Evolutionary conservation across 2,329 filamentous ascomycete genomes (phyloP), one percentile per base, ranked within the genome.

Genomic region (Calonectria honghensis): DNA sequence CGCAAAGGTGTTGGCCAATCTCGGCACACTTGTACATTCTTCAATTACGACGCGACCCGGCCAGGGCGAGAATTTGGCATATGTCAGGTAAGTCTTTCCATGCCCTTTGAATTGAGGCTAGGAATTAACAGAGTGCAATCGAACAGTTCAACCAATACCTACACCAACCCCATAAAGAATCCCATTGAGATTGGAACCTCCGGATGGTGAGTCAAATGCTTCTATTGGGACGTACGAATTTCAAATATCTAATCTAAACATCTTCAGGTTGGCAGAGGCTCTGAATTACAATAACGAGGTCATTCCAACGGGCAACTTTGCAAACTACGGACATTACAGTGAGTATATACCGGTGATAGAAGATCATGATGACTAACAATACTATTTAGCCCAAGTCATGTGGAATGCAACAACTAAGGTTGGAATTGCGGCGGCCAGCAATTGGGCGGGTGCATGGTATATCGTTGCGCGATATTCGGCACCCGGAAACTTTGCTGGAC

Each of bases 391-490:
- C 37, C 82, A 85, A 68, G 73, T 73, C 35, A 77, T 85, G 41
- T 85, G 83, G 83, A 82, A 81, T 52, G 74, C 61, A 1, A 82
- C 83, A 20, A 83, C 75, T 61, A 83, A 81, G 64, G 67, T 85
- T 9, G 84, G 83, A 10, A 81, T 85, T 31, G 82, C 82, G 6
- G 66, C 79, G 2, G 82, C 80, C 3, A 79, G 70, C 27, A 76
- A 80, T 14, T 66, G 77, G 16, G 81, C 80, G 20, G 84, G 84
- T 0, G 80, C 73, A 6, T 85, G 77, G 76, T 79, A 82, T 68
- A 82, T 82, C 0, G 84, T 85, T 32, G 84, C 79, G 27, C 80
- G 84, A 41, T 85, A 85, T 73, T 80, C 80, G 4, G 79, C 80
- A 4, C 77, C 84, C 0, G 84, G 84, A 6, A 85, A 85, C 68